phyloP scores from a whole-genome alignment of 805 yeast genomes.

The Debaryomyces maramus region DNA sequence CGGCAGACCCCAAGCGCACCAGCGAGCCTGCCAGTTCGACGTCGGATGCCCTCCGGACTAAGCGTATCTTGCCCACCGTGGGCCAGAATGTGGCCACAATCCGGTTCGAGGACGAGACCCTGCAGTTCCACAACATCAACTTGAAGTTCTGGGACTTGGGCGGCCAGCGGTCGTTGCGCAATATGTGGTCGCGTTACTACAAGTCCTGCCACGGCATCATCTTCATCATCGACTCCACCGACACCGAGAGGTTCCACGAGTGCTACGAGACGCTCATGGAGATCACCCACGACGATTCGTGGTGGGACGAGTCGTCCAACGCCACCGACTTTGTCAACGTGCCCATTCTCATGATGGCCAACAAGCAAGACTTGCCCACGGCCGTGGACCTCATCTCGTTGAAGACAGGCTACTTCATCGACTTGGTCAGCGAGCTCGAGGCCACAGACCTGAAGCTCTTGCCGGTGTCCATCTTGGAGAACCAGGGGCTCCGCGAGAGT shows the following conservation, averaged over 20 bases:
- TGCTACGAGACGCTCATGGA: slow-evolving; percentile 64
- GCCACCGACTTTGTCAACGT: slow-evolving; percentile 50
- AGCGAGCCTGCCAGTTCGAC: slow-evolving; percentile 15
- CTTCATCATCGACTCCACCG: slow-evolving; percentile 90
- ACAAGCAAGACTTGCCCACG: slow-evolving; percentile 76
- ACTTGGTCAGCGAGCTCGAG: slow-evolving; percentile 74
- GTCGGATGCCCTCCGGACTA: slow-evolving; percentile 35
- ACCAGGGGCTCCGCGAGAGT: slow-evolving; percentile 83
- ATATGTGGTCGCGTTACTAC: slow-evolving; percentile 87
- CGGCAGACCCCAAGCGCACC: slow-evolving; percentile 18
- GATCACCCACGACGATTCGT: slow-evolving; percentile 44
- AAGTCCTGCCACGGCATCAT: slow-evolving; percentile 86
- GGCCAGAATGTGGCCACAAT: slow-evolving; percentile 77
- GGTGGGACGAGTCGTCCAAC: slow-evolving; percentile 29
- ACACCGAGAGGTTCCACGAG: slow-evolving; percentile 77
- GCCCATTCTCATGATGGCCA: slow-evolving; percentile 92
- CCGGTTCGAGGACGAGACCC: slow-evolving; percentile 35
- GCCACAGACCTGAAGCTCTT: slow-evolving; percentile 90
- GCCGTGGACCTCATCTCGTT: slow-evolving; percentile 51
- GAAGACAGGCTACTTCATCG: slow-evolving; percentile 81
- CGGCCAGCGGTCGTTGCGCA: slow-evolving; percentile 83
- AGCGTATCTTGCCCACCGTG: slow-evolving; percentile 83
- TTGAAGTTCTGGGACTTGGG: slow-evolving; percentile 96
- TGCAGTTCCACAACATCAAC: slow-evolving; percentile 42
- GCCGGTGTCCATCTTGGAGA: slow-evolving; percentile 83